Evolutionary conservation across 257 asterid species (phyloP).

Genomic region (Nicotiana knightiana): DNA sequence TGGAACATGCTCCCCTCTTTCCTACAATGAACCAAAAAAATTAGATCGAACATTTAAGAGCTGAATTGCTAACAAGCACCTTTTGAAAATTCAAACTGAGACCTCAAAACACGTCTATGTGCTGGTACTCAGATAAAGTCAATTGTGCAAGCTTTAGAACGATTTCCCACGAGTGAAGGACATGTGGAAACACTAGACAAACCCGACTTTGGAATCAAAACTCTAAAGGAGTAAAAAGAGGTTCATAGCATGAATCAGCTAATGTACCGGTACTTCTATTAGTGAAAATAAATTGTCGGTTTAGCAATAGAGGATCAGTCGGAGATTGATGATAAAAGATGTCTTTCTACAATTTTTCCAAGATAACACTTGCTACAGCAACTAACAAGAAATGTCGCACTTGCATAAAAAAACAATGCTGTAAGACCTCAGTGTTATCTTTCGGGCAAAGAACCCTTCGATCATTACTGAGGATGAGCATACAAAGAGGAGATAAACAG

Average conservation of each 20-base stretch:
- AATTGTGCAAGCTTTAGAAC: not conserved
- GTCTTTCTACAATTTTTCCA: not conserved
- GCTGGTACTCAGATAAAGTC: not conserved
- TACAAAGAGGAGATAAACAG: not conserved
- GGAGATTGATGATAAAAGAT: not conserved
- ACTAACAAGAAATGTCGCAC: not conserved
- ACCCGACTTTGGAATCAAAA: not conserved
- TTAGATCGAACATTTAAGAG: not conserved
- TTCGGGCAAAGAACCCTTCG: not conserved
- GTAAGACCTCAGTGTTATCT: not conserved
- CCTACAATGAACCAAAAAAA: slow-evolving; percentile 42
- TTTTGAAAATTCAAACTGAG: not conserved
- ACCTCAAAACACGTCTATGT: not conserved
- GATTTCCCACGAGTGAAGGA: not conserved
- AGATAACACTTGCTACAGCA: not conserved
- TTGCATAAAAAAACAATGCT: not conserved
- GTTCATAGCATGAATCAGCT: not conserved
- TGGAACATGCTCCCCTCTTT: slow-evolving; percentile 95
- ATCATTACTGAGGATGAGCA: not conserved
- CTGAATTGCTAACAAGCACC: not conserved
- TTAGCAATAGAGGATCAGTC: not conserved
- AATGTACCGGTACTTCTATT: not conserved
- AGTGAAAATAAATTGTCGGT: not conserved
- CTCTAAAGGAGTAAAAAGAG: not conserved
- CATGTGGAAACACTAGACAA: not conserved